Evolutionary conservation across 2,329 filamentous ascomycete species (phyloP), one percentile per base, ranked within the genome.

Genomic region (Hypoxylon rubiginosum): DNA sequence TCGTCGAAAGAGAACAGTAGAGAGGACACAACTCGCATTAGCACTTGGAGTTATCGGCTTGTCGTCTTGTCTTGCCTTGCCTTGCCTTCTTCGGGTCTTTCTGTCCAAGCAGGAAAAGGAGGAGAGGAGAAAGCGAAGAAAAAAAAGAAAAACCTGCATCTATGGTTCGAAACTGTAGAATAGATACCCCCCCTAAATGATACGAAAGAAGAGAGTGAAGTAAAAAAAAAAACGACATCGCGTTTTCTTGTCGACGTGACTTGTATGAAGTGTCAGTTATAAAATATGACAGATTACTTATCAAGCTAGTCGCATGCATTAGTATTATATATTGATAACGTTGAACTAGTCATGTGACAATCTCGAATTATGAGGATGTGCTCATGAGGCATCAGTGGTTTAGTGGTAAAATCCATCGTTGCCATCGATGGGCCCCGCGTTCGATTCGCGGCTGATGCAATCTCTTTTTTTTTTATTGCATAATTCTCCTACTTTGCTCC

Each of bases 381-480:
- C 2, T 34, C 4, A 34, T 34, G 13, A 56, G 67, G 75, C 75
- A 77, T 75, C 76, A 81, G 80, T 83, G 81, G 81, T 83, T 82
- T 82, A 83, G 81, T 82, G 81, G 81, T 83, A 83, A 82, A 82
- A 83, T 83, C 80, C 80, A 82, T 83, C 82, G 81, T 83, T 83
- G 81, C 82, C 82, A 83, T 83, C 81, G 81, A 83, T 82, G 81
- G 80, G 82, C 80, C 79, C 80, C 80, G 79, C 73, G 80, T 81
- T 81, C 79, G 79, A 81, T 81, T 81, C 79, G 72, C 78, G 79
- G 79, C 76, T 79, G 73, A 75, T 79, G 77, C 78, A 43, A 79
- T 55, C 8, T 19, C 13, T 8, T 19, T 17, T 10, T 43, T 43
- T 19, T 43, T 2, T 6, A 3, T 19, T 7, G 11, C 13, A 7